phyloP scores from a whole-genome alignment of 1,284 basidiomycete genomes.

The Boletus sp. region DNA sequence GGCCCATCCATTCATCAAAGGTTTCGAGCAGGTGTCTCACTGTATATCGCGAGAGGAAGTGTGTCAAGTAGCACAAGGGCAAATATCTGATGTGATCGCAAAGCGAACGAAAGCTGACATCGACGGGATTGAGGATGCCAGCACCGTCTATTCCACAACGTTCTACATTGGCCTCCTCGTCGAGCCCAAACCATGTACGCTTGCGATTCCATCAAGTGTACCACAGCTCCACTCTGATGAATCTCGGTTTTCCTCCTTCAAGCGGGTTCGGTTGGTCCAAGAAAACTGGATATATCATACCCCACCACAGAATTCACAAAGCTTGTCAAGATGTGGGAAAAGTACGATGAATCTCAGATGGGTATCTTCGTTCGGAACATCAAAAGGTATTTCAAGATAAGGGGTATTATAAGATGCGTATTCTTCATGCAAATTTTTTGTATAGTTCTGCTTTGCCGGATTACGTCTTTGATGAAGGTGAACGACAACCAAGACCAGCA shows the following conservation, averaged over 20 bases:
- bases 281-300: slow-evolving; percentile 93
- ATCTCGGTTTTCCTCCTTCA: slow-evolving; percentile 21
- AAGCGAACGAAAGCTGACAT: slow-evolving; percentile 80
- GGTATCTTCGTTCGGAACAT: slow-evolving; percentile 93
- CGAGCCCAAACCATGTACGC: slow-evolving; percentile 85
- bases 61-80: slow-evolving; percentile 84
- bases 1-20: slow-evolving; percentile 94
- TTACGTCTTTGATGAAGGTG: slow-evolving; percentile 78
- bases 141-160: slow-evolving; percentile 85
- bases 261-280: slow-evolving; percentile 68
- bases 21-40: slow-evolving; percentile 84
- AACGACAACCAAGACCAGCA: slow-evolving; percentile 63
- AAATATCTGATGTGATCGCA: slow-evolving; percentile 68
- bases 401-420: slow-evolving; percentile 8
- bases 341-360: slow-evolving; percentile 91
- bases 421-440: slow-evolving; percentile 16
- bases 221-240: slow-evolving; percentile 18
- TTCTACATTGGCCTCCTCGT: slow-evolving; percentile 97
- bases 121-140: slow-evolving; percentile 71
- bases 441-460: slow-evolving; percentile 71
- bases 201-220: slow-evolving; percentile 15
- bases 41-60: slow-evolving; percentile 87
- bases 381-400: slow-evolving; percentile 63
- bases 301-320: slow-evolving; percentile 96
- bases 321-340: slow-evolving; percentile 93